Conservation (phyloP, 768 basidiomycete genomes). For the Brasilioporus rufonigricans region DNA sequence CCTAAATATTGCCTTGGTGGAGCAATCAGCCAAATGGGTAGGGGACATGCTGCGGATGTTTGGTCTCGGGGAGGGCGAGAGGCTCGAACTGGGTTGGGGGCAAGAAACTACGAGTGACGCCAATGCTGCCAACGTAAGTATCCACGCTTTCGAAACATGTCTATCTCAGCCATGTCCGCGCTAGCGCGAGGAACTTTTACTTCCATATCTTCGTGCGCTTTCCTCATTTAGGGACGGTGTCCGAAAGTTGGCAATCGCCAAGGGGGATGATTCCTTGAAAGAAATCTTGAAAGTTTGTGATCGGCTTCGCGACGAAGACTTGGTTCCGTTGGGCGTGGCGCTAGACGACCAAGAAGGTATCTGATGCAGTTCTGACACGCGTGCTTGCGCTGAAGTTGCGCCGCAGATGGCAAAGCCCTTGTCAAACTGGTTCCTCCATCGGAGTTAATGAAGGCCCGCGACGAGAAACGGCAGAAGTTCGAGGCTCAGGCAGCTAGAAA, state of each 20-base stretch:
- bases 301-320: conserved; percentile 82
- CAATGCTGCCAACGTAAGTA: conserved; percentile 45
- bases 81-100: conserved; percentile 82
- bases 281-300: conserved; percentile 89
- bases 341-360: conserved; percentile 94
- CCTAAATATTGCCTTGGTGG: conserved; percentile 61
- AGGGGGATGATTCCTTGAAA: conserved; percentile 60
- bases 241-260: conserved; percentile 74
- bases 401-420: conserved; percentile 86
- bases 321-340: conserved; percentile 93
- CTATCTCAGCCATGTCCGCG: neutral
- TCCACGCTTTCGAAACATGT: neutral
- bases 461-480: conserved; percentile 77
- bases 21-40: conserved; percentile 64
- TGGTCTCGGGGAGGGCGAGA: conserved; percentile 72
- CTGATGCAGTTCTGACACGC: conserved; percentile 11
- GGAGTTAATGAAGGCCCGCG: conserved; percentile 78
- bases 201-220: conserved; percentile 84
- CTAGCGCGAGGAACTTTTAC: conserved; percentile 80
- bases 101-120: conserved; percentile 46
- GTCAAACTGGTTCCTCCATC: conserved; percentile 87
- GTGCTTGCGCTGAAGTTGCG: neutral
- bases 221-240: conserved; percentile 92
- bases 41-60: conserved; percentile 76
- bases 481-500: conserved; percentile 82